These are phyloP conservation scores for Ceratobasidium papillatum DNA, from an alignment of 1,284 basidiomycete species.

Conservation along the genomic window DNA sequence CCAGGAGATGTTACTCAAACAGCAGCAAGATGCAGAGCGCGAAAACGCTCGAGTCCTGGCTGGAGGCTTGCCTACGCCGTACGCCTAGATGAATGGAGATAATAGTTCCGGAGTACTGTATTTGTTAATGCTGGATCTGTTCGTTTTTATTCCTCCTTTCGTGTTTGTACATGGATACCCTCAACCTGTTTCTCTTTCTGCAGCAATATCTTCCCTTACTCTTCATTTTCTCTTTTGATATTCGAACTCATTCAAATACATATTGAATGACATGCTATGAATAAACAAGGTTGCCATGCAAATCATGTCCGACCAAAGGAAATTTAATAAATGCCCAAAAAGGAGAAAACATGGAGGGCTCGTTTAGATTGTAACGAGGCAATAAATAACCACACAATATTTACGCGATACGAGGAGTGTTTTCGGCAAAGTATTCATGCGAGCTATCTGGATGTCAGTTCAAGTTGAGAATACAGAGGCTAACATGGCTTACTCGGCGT, in stretches of 20 bases:
- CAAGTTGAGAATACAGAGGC: neutral
- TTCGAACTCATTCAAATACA: neutral
- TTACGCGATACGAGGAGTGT: constrained; percentile 24
- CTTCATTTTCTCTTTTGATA: neutral
- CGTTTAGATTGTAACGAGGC: no score
- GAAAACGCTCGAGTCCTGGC: constrained; percentile 33
- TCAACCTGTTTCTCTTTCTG: neutral
- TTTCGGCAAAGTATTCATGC: constrained; percentile 43
- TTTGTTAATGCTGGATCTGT: constrained; percentile 8
- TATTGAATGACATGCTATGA: neutral
- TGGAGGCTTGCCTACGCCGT: constrained; percentile 29
- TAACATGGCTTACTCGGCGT: constrained; percentile 38
- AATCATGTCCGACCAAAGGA: neutral
- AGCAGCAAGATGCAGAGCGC: constrained; percentile 38
- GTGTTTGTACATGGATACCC: constrained; percentile 31
- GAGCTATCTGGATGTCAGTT: constrained; percentile 11
- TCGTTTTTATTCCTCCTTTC: constrained; percentile 3
- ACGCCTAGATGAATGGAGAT: neutral
- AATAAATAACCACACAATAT: neutral
- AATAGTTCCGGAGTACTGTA: neutral
- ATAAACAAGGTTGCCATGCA: neutral
- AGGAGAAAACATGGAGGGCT: neutral
- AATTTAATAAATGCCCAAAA: neutral
- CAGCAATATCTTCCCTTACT: neutral
- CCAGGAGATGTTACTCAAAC: constrained; percentile 35